Conservation (phyloP, 805 yeast species). For the Debaryomyces hansenii region DNA sequence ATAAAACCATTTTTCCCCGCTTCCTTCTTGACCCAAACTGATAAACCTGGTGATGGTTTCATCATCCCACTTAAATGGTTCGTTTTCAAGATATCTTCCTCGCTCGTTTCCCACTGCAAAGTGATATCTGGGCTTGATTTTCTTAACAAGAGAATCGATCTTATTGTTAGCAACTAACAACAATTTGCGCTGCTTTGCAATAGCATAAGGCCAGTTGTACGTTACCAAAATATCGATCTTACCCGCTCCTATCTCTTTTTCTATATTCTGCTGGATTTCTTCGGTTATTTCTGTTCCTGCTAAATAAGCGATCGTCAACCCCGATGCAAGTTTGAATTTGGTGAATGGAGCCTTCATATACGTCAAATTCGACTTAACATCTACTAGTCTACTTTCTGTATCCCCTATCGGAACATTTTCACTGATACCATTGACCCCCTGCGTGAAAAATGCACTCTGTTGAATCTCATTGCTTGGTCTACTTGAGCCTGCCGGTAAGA, state of each 20-base stretch:
- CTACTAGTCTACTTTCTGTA: constrained; percentile 22
- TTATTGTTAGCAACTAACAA: constrained; percentile 42
- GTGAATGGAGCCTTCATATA: constrained; percentile 34
- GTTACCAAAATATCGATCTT: constrained; percentile 55
- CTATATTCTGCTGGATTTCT: constrained; percentile 4
- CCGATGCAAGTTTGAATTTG: constrained; percentile 37
- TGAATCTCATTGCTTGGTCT: constrained; percentile 20
- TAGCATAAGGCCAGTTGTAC: constrained; percentile 57
- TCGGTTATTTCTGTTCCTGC: constrained; percentile 18
- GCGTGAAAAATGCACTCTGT: constrained; percentile 26
- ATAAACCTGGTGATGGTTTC: constrained; percentile 58
- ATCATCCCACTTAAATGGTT: constrained; percentile 58
- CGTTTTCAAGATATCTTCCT: constrained; percentile 53
- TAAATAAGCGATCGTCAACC: constrained; percentile 49
- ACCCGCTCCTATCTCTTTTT: constrained; percentile 12
- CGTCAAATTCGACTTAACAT: constrained; percentile 23
- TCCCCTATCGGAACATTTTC: constrained; percentile 5
- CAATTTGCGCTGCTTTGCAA: constrained; percentile 46
- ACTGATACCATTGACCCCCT: constrained; percentile 17
- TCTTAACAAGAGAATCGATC: constrained; percentile 48
- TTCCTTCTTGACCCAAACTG: constrained; percentile 60
- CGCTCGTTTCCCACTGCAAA: constrained; percentile 54
- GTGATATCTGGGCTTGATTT: constrained; percentile 63
- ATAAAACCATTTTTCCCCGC: constrained; percentile 65
- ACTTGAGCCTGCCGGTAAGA: constrained; percentile 13